Evolutionary conservation across 495 filamentous ascomycete species (phyloP).

Genomic region (Podospora pseudoanserina): DNA sequence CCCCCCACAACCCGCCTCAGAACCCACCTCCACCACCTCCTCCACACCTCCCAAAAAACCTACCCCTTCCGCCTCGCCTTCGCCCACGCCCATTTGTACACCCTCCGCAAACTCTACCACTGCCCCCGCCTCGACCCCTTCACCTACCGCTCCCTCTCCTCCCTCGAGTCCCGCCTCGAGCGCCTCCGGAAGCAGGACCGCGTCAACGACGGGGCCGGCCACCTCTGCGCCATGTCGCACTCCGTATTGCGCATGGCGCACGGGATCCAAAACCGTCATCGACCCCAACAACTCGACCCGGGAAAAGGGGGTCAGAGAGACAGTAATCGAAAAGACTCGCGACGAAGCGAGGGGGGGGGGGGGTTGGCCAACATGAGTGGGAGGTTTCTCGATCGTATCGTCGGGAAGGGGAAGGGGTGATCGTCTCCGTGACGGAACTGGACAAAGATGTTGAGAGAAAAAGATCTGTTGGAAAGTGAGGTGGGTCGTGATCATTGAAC

Average conservation of each 20-base stretch:
- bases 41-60: neutral
- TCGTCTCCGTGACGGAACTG: neutral
- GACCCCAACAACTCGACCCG: neutral
- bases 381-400: neutral
- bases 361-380: neutral
- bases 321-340: too few relatives aligned
- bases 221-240: conserved; percentile 12
- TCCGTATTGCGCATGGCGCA: conserved; percentile 3
- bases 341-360: too few relatives aligned
- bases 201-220: conserved; percentile 5
- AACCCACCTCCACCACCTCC: neutral
- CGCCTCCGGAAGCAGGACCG: conserved; percentile 2
- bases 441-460: neutral
- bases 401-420: neutral
- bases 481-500: too few relatives aligned
- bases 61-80: conserved; percentile 1
- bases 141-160: conserved; percentile 6
- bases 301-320: too few relatives aligned
- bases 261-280: conserved; percentile 5
- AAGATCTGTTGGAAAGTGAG: neutral
- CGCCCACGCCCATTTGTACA: conserved; percentile 2
- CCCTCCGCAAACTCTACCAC: neutral
- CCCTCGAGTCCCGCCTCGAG: conserved; percentile 9
- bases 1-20: neutral
- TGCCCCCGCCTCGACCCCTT: conserved; percentile 10